Evolutionary conservation across 495 filamentous ascomycete genomes (phyloP).

Genomic region (Astrocystis sublimbata): DNA sequence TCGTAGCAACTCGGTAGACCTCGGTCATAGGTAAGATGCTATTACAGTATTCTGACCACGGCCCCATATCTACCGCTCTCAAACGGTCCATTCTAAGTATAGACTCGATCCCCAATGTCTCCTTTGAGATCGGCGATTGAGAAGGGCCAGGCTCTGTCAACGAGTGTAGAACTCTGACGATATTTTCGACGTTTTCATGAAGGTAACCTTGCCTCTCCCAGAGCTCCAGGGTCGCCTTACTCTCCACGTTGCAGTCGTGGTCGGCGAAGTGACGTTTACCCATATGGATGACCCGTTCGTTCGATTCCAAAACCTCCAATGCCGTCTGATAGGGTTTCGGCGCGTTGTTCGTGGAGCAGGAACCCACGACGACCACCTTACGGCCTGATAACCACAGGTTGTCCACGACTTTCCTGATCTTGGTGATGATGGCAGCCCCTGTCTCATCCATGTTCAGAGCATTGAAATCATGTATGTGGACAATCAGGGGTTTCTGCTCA

Average conservation of each 20-base stretch:
- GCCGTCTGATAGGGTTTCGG: constrained; percentile 33
- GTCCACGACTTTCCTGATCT: constrained; percentile 70
- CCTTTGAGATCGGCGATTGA: neutral
- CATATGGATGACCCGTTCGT: constrained; percentile 23
- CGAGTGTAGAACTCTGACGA: constrained; percentile 40
- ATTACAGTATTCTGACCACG: neutral
- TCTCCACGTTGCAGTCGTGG: neutral
- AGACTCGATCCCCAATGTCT: neutral
- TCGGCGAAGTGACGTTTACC: constrained; percentile 6
- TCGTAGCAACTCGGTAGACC: constrained; percentile 62
- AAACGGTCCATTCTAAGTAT: neutral
- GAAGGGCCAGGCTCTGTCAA: constrained; percentile 18
- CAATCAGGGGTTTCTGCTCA: constrained; percentile 50
- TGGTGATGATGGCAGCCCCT: constrained; percentile 60
- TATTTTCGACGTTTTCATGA: constrained; percentile 42
- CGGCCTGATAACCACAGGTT: constrained; percentile 67
- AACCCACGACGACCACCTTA: constrained; percentile 73
- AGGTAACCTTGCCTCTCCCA: constrained; percentile 35
- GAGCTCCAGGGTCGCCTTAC: neutral
- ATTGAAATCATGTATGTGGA: constrained; percentile 79
- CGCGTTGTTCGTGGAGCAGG: constrained; percentile 44
- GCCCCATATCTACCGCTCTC: neutral
- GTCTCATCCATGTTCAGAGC: constrained; percentile 65
- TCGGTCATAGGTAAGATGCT: constrained; percentile 24
- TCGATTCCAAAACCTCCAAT: constrained; percentile 30